Evolutionary conservation across 2,329 filamentous ascomycete genomes (phyloP).

Genomic region (Ophiognomonia clavigignenti-juglandacearum): DNA sequence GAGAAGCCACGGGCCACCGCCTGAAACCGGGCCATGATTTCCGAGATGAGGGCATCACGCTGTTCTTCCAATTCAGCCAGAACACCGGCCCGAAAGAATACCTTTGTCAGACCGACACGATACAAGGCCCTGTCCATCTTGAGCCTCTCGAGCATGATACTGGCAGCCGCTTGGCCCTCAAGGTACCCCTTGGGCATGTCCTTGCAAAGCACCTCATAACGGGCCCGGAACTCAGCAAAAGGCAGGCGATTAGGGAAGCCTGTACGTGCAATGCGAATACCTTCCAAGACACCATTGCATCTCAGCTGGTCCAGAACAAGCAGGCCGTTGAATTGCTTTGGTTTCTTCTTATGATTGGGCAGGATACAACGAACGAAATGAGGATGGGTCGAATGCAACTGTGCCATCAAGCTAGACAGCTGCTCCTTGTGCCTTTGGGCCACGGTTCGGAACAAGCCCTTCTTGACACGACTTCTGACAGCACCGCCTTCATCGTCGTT

Average conservation of each 20-base stretch:
- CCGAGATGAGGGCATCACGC: slow-evolving; percentile 83
- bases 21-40: slow-evolving; percentile 92
- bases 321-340: slow-evolving; percentile 85
- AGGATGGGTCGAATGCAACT: slow-evolving; percentile 92
- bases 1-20: slow-evolving; percentile 86
- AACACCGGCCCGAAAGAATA: slow-evolving; percentile 96
- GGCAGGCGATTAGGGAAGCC: slow-evolving; percentile 92
- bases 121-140: slow-evolving; percentile 81
- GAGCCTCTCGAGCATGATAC: slow-evolving; percentile 84
- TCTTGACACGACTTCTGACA: slow-evolving; percentile 80
- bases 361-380: slow-evolving; percentile 98
- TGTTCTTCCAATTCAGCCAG: slow-evolving; percentile 95
- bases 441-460: slow-evolving; percentile 92
- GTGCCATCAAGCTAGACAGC: slow-evolving; percentile 89
- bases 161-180: slow-evolving; percentile 81
- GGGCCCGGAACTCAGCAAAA: slow-evolving; percentile 89
- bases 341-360: slow-evolving; percentile 95
- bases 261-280: slow-evolving; percentile 92
- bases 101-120: slow-evolving; percentile 91
- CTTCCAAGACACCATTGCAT: slow-evolving; percentile 98
- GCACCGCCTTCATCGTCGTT: slow-evolving; percentile 67
- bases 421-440: slow-evolving; percentile 98
- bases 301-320: slow-evolving; percentile 96
- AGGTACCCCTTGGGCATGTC: slow-evolving; percentile 87
- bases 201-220: slow-evolving; percentile 89